Evolutionary conservation across 495 filamentous ascomycete genomes (phyloP).

Genomic region (Hyaloscypha variabilis): DNA sequence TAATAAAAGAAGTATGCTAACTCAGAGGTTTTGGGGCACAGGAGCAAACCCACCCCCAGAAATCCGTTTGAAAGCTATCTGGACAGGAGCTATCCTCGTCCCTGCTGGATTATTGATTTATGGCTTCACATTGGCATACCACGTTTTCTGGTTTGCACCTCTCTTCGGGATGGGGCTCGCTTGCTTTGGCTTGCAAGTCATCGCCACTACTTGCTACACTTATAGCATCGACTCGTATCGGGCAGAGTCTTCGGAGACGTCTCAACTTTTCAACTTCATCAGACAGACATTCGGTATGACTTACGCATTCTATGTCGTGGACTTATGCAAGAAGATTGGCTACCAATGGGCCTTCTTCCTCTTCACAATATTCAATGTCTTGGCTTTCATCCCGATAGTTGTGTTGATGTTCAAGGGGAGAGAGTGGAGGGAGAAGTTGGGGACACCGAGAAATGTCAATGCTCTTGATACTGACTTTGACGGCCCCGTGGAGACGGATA

Average conservation of each 20-base stretch:
- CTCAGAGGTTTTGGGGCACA: no score
- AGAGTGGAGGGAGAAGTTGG: conserved; percentile 23
- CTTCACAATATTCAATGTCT: conserved; percentile 16
- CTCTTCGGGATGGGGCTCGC: conserved; percentile 36
- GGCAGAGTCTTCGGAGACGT: conserved; percentile 38
- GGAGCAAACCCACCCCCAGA: conserved; percentile 20
- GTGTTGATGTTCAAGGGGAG: conserved; percentile 22
- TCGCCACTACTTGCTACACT: conserved; percentile 33
- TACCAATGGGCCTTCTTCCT: conserved; percentile 20
- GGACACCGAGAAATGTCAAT: conserved; percentile 20
- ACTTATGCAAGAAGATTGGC: conserved; percentile 21
- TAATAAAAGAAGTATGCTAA: no score
- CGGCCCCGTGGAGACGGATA: background rate
- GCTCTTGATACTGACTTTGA: conserved; percentile 3
- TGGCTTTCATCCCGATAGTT: conserved; percentile 24
- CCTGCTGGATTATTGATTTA: conserved; percentile 34
- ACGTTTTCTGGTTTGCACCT: conserved; percentile 33
- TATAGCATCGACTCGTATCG: conserved; percentile 41
- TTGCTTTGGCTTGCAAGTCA: conserved; percentile 38
- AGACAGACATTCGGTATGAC: conserved; percentile 38
- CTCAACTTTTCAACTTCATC: conserved; percentile 38
- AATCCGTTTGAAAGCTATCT: conserved; percentile 21
- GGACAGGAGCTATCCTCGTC: conserved; percentile 18
- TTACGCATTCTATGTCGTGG: conserved; percentile 38
- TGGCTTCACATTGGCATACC: conserved; percentile 35